Evolutionary conservation across 257 asterid species (phyloP).

Genomic region (Linderniella brevidens): DNA sequence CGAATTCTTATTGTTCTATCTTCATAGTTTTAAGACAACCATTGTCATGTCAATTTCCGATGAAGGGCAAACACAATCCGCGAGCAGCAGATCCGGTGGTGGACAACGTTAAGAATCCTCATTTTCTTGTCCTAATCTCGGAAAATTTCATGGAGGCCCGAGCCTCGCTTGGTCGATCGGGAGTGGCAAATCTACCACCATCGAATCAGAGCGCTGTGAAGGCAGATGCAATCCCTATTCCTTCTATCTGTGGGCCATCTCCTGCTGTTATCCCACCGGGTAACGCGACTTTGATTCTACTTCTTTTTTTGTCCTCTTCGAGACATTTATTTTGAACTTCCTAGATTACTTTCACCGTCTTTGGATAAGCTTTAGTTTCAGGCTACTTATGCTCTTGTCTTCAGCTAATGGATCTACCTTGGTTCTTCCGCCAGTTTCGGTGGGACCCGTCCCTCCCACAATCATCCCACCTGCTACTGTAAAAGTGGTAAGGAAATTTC

Average conservation of each 20-base stretch:
- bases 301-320: neutral
- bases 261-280: conserved; percentile 50
- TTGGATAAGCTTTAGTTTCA: neutral
- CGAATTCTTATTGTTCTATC: conserved; percentile 7
- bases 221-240: conserved; percentile 41
- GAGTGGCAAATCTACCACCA: conserved; percentile 38
- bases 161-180: conserved; percentile 51
- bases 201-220: conserved; percentile 58
- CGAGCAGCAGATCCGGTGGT: conserved; percentile 48
- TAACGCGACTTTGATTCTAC: conserved; percentile 8
- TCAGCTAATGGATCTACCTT: conserved; percentile 54
- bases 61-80: conserved; percentile 63
- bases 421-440: conserved; percentile 43
- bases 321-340: neutral
- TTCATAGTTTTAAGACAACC: conserved; percentile 10
- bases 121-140: conserved; percentile 76
- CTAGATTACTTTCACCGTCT: neutral
- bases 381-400: neutral
- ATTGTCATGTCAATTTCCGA: conserved; percentile 12
- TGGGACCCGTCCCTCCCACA: conserved; percentile 49
- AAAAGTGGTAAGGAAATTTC: conserved; percentile 53
- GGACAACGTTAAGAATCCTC: conserved; percentile 62
- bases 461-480: conserved; percentile 56
- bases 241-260: conserved; percentile 50
- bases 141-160: conserved; percentile 71